Evolutionary conservation across 2,329 filamentous ascomycete genomes (phyloP).

Genomic region (Fusarium nanum): DNA sequence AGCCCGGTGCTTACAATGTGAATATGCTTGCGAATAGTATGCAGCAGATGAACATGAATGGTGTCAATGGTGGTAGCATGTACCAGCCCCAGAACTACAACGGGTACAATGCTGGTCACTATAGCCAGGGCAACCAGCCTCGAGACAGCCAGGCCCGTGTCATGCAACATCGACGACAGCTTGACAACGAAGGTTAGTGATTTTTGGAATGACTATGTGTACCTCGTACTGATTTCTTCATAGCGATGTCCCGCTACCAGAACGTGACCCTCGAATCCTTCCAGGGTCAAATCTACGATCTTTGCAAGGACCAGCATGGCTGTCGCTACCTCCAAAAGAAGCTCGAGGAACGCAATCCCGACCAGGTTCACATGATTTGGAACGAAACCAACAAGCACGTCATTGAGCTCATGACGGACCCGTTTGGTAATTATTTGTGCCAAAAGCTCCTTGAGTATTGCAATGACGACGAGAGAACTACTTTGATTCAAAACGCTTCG

Average conservation of each 20-base stretch:
- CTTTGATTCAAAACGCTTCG: constrained; percentile 89
- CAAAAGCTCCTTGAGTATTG: constrained; percentile 97
- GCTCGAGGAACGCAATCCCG: constrained; percentile 86
- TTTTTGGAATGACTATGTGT: not conserved
- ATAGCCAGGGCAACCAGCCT: constrained; percentile 64
- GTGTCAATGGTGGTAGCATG: constrained; percentile 55
- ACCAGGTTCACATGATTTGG: constrained; percentile 93
- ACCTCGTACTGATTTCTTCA: constrained; percentile 46
- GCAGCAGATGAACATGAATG: constrained; percentile 71
- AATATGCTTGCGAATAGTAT: constrained; percentile 74
- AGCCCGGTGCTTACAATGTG: constrained; percentile 48
- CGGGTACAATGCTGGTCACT: constrained; percentile 64
- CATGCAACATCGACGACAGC: constrained; percentile 78
- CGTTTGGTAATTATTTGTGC: constrained; percentile 98
- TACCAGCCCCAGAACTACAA: constrained; percentile 70
- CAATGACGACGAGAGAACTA: constrained; percentile 93
- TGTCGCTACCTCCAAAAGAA: constrained; percentile 98
- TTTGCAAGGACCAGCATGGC: constrained; percentile 98
- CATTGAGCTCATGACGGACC: constrained; percentile 97
- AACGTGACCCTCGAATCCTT: constrained; percentile 86
- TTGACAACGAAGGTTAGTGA: constrained; percentile 75
- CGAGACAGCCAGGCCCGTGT: constrained; percentile 82
- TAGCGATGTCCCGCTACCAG: constrained; percentile 81
- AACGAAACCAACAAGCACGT: constrained; percentile 93
- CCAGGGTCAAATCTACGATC: constrained; percentile 83